These are phyloP conservation scores for Limonomyces culmigenus DNA, from an alignment of 1,284 basidiomycete genomes.

Conservation along the genomic window DNA sequence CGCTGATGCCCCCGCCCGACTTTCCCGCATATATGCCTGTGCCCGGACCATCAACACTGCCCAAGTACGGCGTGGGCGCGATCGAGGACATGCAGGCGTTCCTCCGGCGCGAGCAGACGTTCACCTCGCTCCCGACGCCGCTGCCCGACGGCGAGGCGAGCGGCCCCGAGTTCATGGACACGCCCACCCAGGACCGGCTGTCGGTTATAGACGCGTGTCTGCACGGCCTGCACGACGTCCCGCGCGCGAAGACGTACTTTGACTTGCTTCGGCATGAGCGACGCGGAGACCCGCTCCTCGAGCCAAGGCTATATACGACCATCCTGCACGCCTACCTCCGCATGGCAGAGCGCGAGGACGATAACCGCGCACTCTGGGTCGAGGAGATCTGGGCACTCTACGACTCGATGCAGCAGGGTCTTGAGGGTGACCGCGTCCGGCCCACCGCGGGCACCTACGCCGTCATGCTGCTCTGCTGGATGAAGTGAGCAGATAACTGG, in stretches of 20 bases:
- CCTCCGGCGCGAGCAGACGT: constrained; percentile 25
- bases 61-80: not conserved
- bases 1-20: constrained; percentile 18
- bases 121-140: constrained; percentile 48
- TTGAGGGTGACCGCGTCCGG: constrained; percentile 13
- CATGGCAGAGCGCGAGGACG: constrained; percentile 33
- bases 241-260: constrained; percentile 53
- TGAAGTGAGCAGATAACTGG: constrained; percentile 22
- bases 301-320: constrained; percentile 27
- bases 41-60: constrained; percentile 10
- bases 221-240: constrained; percentile 52
- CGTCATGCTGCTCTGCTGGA: constrained; percentile 39
- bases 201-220: constrained; percentile 71
- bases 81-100: constrained; percentile 24
- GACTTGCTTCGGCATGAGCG: constrained; percentile 29
- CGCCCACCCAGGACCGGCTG: constrained; percentile 46
- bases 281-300: constrained; percentile 18
- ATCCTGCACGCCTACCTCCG: constrained; percentile 47
- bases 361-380: constrained; percentile 30
- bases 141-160: constrained; percentile 27
- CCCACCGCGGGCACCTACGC: constrained; percentile 50
- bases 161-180: constrained; percentile 30
- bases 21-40: constrained; percentile 25
- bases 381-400: constrained; percentile 43
- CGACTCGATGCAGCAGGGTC: constrained; percentile 30